phyloP scores from a whole-genome alignment of 2,329 filamentous ascomycete species.

The Colletotrichum sansevieriae region DNA sequence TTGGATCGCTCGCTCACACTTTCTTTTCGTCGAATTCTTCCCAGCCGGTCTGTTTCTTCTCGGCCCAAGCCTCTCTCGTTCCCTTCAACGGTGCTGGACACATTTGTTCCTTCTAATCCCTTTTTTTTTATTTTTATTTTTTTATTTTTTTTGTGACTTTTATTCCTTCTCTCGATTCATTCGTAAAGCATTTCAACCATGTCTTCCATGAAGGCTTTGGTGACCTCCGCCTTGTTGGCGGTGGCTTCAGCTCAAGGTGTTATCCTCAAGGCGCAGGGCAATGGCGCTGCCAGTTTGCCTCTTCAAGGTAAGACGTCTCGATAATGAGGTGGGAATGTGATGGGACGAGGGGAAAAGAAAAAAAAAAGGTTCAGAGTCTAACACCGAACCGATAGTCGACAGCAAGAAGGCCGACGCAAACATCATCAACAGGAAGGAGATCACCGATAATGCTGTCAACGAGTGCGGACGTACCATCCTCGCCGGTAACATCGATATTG shows the following conservation, averaged over 20 bases:
- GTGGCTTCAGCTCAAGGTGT: constrained; percentile 60
- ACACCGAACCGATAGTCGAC: constrained; percentile 70
- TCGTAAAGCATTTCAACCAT: constrained; percentile 48
- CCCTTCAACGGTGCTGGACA: constrained; percentile 39
- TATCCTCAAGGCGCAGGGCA: constrained; percentile 61
- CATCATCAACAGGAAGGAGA: constrained; percentile 71
- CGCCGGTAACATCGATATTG: constrained; percentile 72
- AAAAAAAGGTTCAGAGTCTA: constrained; percentile 53
- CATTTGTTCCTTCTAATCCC: constrained; percentile 26
- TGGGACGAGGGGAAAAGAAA: constrained; percentile 12
- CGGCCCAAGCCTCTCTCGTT: constrained; percentile 12
- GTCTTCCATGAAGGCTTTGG: constrained; percentile 50
- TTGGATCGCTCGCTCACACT: constrained; percentile 29
- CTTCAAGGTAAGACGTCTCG: constrained; percentile 55
- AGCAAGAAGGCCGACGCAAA: constrained; percentile 74
- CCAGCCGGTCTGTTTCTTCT: constrained; percentile 23
- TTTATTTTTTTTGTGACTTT: background rate
- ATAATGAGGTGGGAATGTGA: background rate
- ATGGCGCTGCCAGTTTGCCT: constrained; percentile 60
- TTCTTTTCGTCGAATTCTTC: constrained; percentile 25
- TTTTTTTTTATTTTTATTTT: background rate
- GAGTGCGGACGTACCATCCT: constrained; percentile 73
- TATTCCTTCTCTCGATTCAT: constrained; percentile 43
- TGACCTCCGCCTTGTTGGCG: constrained; percentile 51
- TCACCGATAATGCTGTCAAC: constrained; percentile 65